phyloP scores from a whole-genome alignment of 352 stramenopile genomes.

The Thraustotheca clavata region DNA sequence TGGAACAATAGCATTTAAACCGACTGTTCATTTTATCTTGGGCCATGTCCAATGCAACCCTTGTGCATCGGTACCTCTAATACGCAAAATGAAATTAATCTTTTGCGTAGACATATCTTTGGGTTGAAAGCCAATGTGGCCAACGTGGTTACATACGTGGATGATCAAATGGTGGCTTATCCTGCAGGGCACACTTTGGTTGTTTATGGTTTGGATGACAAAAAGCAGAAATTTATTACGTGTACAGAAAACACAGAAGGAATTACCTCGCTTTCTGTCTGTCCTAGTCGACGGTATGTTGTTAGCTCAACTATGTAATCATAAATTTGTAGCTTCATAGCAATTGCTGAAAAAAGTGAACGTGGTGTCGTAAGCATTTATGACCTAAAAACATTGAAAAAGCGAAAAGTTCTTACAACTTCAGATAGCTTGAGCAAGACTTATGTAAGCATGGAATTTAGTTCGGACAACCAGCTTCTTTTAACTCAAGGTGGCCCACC shows the following conservation, averaged over 20 bases:
- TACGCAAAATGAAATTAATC: not conserved
- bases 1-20: no score
- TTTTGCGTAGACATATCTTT: conserved; percentile 70
- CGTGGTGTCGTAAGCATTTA: conserved; percentile 72
- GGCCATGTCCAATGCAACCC: conserved; percentile 17
- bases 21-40: no score
- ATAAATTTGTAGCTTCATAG: conserved; percentile 37
- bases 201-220: conserved; percentile 84
- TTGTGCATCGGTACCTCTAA: conserved; percentile 4
- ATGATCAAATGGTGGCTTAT: conserved; percentile 77
- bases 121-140: conserved; percentile 81
- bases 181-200: conserved; percentile 83
- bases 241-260: conserved; percentile 61
- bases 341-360: conserved; percentile 66
- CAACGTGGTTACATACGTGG: conserved; percentile 75
- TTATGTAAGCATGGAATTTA: conserved; percentile 85
- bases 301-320: not conserved
- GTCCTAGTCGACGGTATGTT: conserved; percentile 41
- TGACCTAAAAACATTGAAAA: conserved; percentile 85
- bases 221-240: conserved; percentile 86
- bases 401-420: conserved; percentile 80
- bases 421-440: conserved; percentile 51
- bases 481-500: conserved; percentile 76
- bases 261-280: conserved; percentile 56
- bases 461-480: conserved; percentile 84